Evolutionary conservation across 305 asterid genomes (phyloP), one percentile per base, ranked within the genome.

Genomic region (Fraxinus floribunda): DNA sequence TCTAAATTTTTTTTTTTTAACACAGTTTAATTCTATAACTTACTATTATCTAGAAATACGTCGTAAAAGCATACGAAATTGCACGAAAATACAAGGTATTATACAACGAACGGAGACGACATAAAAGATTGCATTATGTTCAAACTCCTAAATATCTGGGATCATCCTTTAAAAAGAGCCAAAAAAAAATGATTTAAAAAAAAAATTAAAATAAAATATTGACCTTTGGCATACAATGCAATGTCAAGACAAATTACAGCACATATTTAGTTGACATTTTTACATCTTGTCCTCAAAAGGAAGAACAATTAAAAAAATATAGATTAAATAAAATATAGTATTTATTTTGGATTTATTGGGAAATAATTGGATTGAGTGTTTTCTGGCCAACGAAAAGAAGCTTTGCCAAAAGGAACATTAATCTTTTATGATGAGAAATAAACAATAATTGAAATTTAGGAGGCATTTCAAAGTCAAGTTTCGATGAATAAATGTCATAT

Each of bases 81-180:
- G 15, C 52, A 10, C 52, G 16, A 41, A 41, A 41, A 41, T 41
- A 2, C 1, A 10, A 41, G 10, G 4, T 41, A 13, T 41, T 2
- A 41, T 41, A 10, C 16, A 41, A 41, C 15, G 52, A 11, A 38
- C 44, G 7, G 16, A 46, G 18, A 46, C 13, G 57, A 13, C 5
- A 46, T 13, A 46, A 13, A 13, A 13, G 60, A 49, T 49, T 3
- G 20, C 16, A 32, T 34, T 73, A 16, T 55, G 52, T 32, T 24
- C 60, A 35, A 73, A 74, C 20, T 60, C 84, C 64, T 49, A 60
- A 15, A 81, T 73, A 81, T 81, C 75, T 73, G 84, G 84, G 84
- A 74, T 81, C 79, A 34, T 8, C 70, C 29, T 22, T 68, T 20
- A 39, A 66, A 73, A 73, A 79, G 10, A 9, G 76, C 26, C 36